Evolutionary conservation across 768 basidiomycete genomes (phyloP).

Genomic region (Pleurotus pulmonarius): DNA sequence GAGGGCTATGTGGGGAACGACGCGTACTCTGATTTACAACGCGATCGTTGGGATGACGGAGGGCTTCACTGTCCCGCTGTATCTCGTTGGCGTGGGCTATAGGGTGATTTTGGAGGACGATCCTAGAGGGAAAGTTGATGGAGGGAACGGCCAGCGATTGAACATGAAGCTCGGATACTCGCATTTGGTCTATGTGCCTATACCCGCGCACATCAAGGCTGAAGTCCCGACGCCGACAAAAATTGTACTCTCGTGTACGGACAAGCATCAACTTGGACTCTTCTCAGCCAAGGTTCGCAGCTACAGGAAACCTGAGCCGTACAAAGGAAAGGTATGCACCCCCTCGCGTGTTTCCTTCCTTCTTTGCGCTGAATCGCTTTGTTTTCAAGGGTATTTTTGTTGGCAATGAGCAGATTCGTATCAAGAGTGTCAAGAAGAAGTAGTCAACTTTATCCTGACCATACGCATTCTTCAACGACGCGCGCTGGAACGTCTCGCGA

Average conservation of each 20-base stretch:
- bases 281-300: slow-evolving; percentile 85
- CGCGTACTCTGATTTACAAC: slow-evolving; percentile 84
- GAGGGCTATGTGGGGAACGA: slow-evolving; percentile 93
- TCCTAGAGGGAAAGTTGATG: slow-evolving; percentile 55
- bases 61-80: slow-evolving; percentile 80
- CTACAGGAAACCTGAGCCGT: slow-evolving; percentile 91
- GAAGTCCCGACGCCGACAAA: slow-evolving; percentile 82
- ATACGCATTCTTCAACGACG: too few species aligned
- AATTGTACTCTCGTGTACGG: slow-evolving; percentile 76
- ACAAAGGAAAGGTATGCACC: slow-evolving; percentile 88
- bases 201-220: slow-evolving; percentile 79
- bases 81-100: slow-evolving; percentile 94
- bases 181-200: slow-evolving; percentile 78
- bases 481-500: too few species aligned
- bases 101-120: slow-evolving; percentile 83
- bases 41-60: slow-evolving; percentile 87
- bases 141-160: slow-evolving; percentile 62
- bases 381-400: slow-evolving; percentile 83
- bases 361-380: slow-evolving; percentile 3
- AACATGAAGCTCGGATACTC: slow-evolving; percentile 94
- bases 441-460: neutral
- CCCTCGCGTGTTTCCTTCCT: neutral
- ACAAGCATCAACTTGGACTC: slow-evolving; percentile 84
- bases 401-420: slow-evolving; percentile 86
- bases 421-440: slow-evolving; percentile 33